Percentiles rank a stretch among this genome's conserved stretches.
phyloP scores from a whole-genome alignment of 1,284 basidiomycete species.

The Malassezia psittaci region DNA sequence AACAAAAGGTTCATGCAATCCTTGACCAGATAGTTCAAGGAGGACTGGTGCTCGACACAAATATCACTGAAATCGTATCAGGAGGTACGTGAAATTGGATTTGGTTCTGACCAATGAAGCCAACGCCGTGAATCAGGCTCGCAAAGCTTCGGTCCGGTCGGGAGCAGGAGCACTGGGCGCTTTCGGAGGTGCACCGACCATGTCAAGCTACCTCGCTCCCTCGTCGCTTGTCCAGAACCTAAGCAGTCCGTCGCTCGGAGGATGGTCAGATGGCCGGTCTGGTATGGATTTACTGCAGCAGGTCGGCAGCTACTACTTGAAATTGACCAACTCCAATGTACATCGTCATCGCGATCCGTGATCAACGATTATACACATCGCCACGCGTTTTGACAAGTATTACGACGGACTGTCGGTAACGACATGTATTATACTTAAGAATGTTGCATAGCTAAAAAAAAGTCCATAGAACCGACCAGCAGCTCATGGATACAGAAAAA shows the following conservation, averaged over 20 bases:
- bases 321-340: background rate
- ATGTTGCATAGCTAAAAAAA: background rate
- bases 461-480: slow-evolving; percentile 13
- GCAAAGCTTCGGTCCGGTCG: slow-evolving; percentile 8
- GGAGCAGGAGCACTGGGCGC: slow-evolving; percentile 3
- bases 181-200: background rate
- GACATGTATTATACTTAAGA: background rate
- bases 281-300: slow-evolving; percentile 9
- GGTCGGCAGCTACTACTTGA: slow-evolving; percentile 10
- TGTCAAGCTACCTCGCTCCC: background rate
- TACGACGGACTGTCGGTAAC: no score
- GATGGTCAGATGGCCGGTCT: background rate
- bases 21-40: slow-evolving; percentile 91
- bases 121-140: slow-evolving; percentile 49
- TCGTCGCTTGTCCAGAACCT: background rate
- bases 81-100: slow-evolving; percentile 39
- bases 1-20: slow-evolving; percentile 72
- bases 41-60: slow-evolving; percentile 94
- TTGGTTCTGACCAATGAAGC: slow-evolving; percentile 47
- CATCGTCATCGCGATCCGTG: background rate
- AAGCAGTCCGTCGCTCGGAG: slow-evolving; percentile 5
- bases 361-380: no score
- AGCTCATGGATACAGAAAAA: slow-evolving; percentile 2
- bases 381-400: no score
- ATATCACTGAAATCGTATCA: slow-evolving; percentile 75